These are phyloP conservation scores for Hypomyces rosellus DNA, from an alignment of 2,329 filamentous ascomycete species.

Conservation along the genomic window DNA sequence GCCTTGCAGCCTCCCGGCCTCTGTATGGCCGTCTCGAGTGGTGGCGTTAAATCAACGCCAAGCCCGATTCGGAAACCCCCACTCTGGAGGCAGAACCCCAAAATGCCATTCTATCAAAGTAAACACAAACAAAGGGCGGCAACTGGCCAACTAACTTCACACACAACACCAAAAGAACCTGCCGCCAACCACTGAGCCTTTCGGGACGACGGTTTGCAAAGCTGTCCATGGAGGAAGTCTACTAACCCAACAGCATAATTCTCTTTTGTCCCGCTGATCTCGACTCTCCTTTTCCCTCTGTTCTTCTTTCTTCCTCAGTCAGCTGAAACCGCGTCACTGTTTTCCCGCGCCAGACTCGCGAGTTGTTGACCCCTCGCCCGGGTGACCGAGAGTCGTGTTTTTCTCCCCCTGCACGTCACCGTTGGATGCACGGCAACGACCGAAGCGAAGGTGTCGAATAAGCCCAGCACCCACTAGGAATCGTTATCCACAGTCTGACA, in stretches of 20 bases:
- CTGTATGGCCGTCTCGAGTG: neutral
- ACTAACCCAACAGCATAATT: neutral
- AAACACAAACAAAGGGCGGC: conserved; percentile 11
- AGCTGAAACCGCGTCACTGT: conserved; percentile 10
- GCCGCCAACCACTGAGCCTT: conserved; percentile 5
- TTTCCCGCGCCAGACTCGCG: conserved; percentile 7
- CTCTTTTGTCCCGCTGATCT: neutral
- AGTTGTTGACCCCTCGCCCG: conserved; percentile 10
- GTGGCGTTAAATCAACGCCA: conserved; percentile 1
- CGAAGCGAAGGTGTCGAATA: neutral
- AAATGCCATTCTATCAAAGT: conserved; percentile 6
- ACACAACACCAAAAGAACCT: neutral
- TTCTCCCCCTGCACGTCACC: neutral
- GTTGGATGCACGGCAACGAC: conserved; percentile 5
- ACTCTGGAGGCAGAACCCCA: neutral
- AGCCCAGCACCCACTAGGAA: neutral
- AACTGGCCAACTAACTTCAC: neutral
- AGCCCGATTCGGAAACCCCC: conserved; percentile 4
- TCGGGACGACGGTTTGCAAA: neutral
- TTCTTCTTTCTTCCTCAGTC: neutral
- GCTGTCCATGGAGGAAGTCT: neutral
- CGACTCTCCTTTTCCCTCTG: neutral
- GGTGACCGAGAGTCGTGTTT: conserved; percentile 8
- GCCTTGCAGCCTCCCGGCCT: neutral
- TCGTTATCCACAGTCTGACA: neutral